Conservation (phyloP, 2,329 filamentous ascomycete species). For the Fusarium pininemorale region DNA sequence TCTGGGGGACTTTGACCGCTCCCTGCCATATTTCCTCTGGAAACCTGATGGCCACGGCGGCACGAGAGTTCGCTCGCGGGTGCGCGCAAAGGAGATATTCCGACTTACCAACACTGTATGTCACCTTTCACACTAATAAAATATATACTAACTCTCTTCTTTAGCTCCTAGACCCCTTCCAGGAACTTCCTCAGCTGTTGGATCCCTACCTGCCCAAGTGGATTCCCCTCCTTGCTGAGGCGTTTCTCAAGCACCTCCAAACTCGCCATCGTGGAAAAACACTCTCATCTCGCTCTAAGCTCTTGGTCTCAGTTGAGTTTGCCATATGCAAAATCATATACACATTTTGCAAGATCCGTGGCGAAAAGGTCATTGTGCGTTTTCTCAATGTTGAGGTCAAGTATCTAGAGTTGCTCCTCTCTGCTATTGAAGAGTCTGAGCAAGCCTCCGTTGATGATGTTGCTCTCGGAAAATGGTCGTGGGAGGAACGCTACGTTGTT, state of each 20-base stretch:
- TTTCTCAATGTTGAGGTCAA: slow-evolving; percentile 92
- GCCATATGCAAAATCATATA: slow-evolving; percentile 86
- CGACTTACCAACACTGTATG: slow-evolving; percentile 59
- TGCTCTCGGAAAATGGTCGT: slow-evolving; percentile 61
- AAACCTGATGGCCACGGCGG: slow-evolving; percentile 58
- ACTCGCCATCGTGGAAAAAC: slow-evolving; percentile 54
- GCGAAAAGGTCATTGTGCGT: slow-evolving; percentile 89
- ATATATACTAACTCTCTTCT: neutral
- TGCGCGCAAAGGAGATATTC: slow-evolving; percentile 59
- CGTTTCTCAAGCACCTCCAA: slow-evolving; percentile 75
- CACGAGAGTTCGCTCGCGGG: slow-evolving; percentile 56
- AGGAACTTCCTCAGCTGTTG: slow-evolving; percentile 93
- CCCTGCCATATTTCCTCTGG: slow-evolving; percentile 61
- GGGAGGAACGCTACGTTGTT: slow-evolving; percentile 90
- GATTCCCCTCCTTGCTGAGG: slow-evolving; percentile 77
- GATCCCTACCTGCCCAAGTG: slow-evolving; percentile 83
- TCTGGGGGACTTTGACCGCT: slow-evolving; percentile 65
- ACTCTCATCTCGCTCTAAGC: slow-evolving; percentile 45
- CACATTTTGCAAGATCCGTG: slow-evolving; percentile 91
- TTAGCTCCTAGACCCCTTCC: slow-evolving; percentile 81
- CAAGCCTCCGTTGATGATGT: slow-evolving; percentile 31
- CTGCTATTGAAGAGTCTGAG: slow-evolving; percentile 73
- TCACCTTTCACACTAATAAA: no score
- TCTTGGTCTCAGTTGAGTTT: slow-evolving; percentile 66
- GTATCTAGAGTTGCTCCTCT: slow-evolving; percentile 82